phyloP scores from a whole-genome alignment of 352 stramenopile species.

The Blastocystis sp. region DNA sequence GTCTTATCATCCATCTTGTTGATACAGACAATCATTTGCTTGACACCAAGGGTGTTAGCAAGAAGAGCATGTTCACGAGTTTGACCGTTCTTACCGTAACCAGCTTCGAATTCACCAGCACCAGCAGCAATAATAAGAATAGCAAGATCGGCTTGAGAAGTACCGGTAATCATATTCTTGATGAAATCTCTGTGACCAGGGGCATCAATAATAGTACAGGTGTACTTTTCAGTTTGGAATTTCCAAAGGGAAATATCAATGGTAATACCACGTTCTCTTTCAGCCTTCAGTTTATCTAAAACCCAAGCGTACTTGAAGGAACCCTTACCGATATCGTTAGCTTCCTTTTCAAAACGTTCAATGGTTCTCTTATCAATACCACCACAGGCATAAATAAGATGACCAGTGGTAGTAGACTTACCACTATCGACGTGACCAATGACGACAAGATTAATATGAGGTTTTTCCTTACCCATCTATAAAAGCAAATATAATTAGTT shows the following conservation, averaged over 20 bases:
- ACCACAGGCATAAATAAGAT: conserved; percentile 97
- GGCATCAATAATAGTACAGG: conserved; percentile 90
- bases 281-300: conserved; percentile 87
- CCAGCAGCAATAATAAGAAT: conserved; percentile 76
- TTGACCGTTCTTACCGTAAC: conserved; percentile 78
- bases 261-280: conserved; percentile 85
- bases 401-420: conserved; percentile 92
- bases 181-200: conserved; percentile 93
- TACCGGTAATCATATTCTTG: conserved; percentile 98
- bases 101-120: conserved; percentile 72
- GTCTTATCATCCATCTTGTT: conserved; percentile 95
- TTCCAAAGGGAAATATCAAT: conserved; percentile 92
- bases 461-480: too few species aligned
- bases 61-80: conserved; percentile 80
- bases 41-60: conserved; percentile 81
- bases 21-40: conserved; percentile 85
- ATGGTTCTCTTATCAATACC: conserved; percentile 93
- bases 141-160: conserved; percentile 84
- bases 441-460: conserved; percentile 47
- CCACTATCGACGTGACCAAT: conserved; percentile 55
- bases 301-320: conserved; percentile 98
- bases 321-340: conserved; percentile 76
- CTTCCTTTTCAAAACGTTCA: conserved; percentile 92
- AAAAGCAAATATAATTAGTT: too few species aligned
- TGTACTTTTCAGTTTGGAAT: conserved; percentile 81